Base-by-base conservation (phyloP, 768 basidiomycete genomes). In the Galerina marginata region DNA sequence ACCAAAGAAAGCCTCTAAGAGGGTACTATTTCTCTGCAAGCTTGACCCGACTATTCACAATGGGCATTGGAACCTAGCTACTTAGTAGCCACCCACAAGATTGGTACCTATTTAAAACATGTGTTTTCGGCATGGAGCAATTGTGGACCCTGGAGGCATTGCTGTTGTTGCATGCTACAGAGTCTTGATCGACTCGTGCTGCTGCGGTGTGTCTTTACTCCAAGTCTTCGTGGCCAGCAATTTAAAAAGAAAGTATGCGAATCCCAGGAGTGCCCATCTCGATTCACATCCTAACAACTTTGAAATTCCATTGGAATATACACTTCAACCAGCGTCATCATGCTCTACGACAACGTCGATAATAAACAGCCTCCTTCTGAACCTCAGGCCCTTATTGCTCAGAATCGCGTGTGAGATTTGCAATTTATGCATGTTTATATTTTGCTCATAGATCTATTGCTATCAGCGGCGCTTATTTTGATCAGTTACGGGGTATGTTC, bases 401-500 rank as follows among this genome's bases (percentile, higher is more conserved):
- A 64, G 25, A 46, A 58, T 42, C 53, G 56, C 20, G 59, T 56
- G 63, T 63, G 45, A 58, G 56, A 52, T 43, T 56, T n/a, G 9
- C 14, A n/a, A 20, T 50, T 47, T 48, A 16, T 39, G 33, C 29
- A 12, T 12, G 14, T 26, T 15, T 14, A 47, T 33, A 11, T 39
- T 26, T 14, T 15, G 20, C 15, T 26, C 12, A 43, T 20, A 15
- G 14, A 29, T 44, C 36, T 48, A 36, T 36, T n/a, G 6, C 42
- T 36, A 11, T 38, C 60, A 72, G 71, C 44, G 70, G 62, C n/a
- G 58, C 63, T 38, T 73, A 62, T 60, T 72, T 80, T 66, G 75
- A 79, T 44, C 74, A 77, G 56, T 64, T 80, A 51, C 74, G 74
- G 67, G 71, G 79, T 78, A 69, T 40, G 64, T 61, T 53, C 39